Evolutionary conservation across 208 protist genomes (phyloP).

Genomic region (Trypanosoma melophagium): DNA sequence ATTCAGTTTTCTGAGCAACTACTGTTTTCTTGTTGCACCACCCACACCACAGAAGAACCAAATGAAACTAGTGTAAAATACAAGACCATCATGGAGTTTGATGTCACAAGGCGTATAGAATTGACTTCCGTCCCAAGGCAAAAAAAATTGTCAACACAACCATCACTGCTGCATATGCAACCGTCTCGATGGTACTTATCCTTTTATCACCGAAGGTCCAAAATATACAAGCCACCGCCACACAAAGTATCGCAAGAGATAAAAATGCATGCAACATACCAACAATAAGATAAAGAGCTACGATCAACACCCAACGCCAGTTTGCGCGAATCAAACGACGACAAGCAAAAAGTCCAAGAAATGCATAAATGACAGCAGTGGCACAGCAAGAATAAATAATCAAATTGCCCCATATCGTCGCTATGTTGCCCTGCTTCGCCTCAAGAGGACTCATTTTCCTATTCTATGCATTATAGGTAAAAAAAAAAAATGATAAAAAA

Average conservation of each 20-base stretch:
- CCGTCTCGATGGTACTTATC: conserved; percentile 41
- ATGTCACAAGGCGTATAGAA: conserved; percentile 69
- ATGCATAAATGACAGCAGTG: conserved; percentile 55
- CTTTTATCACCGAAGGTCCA: conserved; percentile 51
- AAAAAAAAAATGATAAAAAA: conserved; percentile 17
- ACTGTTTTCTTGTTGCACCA: not conserved
- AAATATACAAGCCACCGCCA: conserved; percentile 67
- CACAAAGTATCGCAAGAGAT: conserved; percentile 51
- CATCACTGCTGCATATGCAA: conserved; percentile 63
- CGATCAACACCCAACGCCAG: conserved; percentile 52
- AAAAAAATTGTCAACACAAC: conserved; percentile 70
- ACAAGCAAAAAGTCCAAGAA: conserved; percentile 62
- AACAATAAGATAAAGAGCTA: conserved; percentile 55
- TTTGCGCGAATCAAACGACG: conserved; percentile 57
- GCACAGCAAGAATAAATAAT: conserved; percentile 58
- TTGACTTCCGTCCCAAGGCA: conserved; percentile 58
- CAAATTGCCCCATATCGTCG: conserved; percentile 49
- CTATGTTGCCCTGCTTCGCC: conserved; percentile 5
- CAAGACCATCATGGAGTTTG: no score
- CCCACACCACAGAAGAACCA: not conserved
- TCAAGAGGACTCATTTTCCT: not conserved
- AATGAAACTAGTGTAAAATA: no score
- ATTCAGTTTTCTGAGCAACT: no score
- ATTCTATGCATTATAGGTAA: not conserved
- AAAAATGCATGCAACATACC: conserved; percentile 74